These are phyloP conservation scores for Plasmodium gaboni DNA, from an alignment of 169 alveolate genomes.

Conservation along the genomic window DNA sequence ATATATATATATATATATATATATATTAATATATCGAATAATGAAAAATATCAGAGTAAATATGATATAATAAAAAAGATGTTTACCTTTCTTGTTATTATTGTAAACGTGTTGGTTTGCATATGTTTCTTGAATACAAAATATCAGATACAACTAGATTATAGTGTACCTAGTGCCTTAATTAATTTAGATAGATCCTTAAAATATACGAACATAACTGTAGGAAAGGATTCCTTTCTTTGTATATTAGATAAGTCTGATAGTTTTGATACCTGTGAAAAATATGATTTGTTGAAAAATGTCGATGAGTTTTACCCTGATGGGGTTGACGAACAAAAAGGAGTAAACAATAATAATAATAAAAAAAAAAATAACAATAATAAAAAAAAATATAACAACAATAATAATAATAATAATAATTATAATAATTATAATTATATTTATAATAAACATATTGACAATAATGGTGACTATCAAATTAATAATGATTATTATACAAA, in stretches of 20 bases:
- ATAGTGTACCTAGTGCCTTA: conserved; percentile 51
- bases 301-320: conserved; percentile 3
- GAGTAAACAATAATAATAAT: conserved; percentile 8
- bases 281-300: conserved; percentile 5
- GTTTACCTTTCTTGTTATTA: conserved; percentile 35
- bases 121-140: conserved; percentile 60
- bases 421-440: too few relatives aligned
- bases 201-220: conserved; percentile 64
- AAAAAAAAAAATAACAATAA: not conserved
- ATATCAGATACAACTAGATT: conserved; percentile 69
- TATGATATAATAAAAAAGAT: conserved; percentile 16
- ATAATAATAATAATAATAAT: too few relatives aligned
- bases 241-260: conserved; percentile 26
- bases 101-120: conserved; percentile 37
- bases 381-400: conserved; percentile 2
- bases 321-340: conserved; percentile 34
- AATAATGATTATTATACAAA: too few relatives aligned
- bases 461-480: too few relatives aligned
- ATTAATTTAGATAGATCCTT: conserved; percentile 22
- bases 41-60: conserved; percentile 3
- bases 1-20: not conserved
- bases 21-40: not conserved
- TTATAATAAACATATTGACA: too few relatives aligned
- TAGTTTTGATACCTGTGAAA: not conserved
- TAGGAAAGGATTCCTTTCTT: conserved; percentile 67